phyloP scores from a whole-genome alignment of 345 rosid species.

The Leavenworthia alabamica region DNA sequence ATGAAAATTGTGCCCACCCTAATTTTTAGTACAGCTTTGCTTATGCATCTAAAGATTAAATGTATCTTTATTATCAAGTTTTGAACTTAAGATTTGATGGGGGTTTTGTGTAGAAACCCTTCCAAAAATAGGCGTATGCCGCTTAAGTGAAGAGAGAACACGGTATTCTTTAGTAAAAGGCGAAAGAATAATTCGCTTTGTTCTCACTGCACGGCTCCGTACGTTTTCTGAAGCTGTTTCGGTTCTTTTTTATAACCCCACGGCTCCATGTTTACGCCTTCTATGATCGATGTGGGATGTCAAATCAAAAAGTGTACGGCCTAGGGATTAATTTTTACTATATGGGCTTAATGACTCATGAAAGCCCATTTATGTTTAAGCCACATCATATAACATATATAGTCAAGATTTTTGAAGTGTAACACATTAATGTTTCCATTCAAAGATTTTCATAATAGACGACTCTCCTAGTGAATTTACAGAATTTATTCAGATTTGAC shows the following conservation, averaged over 20 bases:
- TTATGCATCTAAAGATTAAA: too few relatives aligned
- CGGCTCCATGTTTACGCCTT: neutral
- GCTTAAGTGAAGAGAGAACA: neutral
- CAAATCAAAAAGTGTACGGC: neutral
- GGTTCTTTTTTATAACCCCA: neutral
- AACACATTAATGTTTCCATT: too few relatives aligned
- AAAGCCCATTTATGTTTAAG: neutral
- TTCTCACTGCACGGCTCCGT: conserved; percentile 19
- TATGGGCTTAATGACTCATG: neutral
- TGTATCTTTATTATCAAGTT: too few relatives aligned
- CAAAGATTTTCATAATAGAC: too few relatives aligned
- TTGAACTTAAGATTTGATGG: too few relatives aligned
- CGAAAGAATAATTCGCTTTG: conserved; percentile 46
- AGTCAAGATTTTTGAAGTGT: too few relatives aligned
- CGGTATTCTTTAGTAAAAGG: conserved; percentile 53
- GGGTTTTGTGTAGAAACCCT: neutral
- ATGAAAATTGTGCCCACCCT: too few relatives aligned
- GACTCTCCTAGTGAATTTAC: too few relatives aligned
- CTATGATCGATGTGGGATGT: neutral
- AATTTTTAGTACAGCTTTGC: too few relatives aligned
- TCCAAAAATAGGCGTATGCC: neutral
- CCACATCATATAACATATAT: neutral
- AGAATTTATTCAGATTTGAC: too few relatives aligned
- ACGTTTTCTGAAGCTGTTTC: too few relatives aligned
- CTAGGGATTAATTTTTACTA: too few relatives aligned